These are phyloP conservation scores for Candida insectorum DNA, from an alignment of 805 yeast species.

Conservation along the genomic window DNA sequence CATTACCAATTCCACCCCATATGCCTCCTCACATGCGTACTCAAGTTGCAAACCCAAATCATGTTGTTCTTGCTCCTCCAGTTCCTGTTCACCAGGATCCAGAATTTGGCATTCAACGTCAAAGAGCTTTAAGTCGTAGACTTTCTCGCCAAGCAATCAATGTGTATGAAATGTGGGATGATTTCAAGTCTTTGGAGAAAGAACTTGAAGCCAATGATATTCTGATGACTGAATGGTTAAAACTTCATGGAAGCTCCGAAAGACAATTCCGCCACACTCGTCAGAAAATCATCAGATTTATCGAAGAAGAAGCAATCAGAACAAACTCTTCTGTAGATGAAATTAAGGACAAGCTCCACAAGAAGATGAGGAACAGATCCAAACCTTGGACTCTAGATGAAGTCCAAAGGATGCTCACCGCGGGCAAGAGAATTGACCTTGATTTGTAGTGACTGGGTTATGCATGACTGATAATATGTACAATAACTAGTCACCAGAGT, in stretches of 20 bases:
- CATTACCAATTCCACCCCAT: too few relatives aligned
- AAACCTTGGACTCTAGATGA: conserved; percentile 32
- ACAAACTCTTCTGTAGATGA: conserved; percentile 16
- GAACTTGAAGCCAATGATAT: conserved; percentile 21
- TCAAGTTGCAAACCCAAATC: neutral
- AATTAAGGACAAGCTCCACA: conserved; percentile 24
- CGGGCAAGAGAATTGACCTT: conserved; percentile 22
- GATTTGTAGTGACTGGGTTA: too few relatives aligned
- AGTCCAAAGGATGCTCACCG: conserved; percentile 29
- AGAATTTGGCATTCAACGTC: conserved; percentile 13
- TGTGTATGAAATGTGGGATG: conserved; percentile 32
- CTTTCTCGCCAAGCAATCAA: conserved; percentile 26
- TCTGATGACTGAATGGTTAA: conserved; percentile 27
- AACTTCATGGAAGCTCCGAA: conserved; percentile 27
- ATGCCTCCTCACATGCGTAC: neutral
- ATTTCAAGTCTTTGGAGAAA: conserved; percentile 24
- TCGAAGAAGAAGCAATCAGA: conserved; percentile 26
- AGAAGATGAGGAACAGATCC: conserved; percentile 24
- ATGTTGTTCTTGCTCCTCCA: too few relatives aligned
- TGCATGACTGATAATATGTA: neutral
- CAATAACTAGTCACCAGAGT: too few relatives aligned
- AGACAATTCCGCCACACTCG: conserved; percentile 27
- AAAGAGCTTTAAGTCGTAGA: conserved; percentile 18
- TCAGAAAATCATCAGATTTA: conserved; percentile 23
- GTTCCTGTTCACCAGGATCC: conserved; percentile 1